Percentiles rank a stretch among this genome's conserved stretches.
Evolutionary conservation across 208 protist genomes (phyloP).

Genomic region (Crithidia mellificae): DNA sequence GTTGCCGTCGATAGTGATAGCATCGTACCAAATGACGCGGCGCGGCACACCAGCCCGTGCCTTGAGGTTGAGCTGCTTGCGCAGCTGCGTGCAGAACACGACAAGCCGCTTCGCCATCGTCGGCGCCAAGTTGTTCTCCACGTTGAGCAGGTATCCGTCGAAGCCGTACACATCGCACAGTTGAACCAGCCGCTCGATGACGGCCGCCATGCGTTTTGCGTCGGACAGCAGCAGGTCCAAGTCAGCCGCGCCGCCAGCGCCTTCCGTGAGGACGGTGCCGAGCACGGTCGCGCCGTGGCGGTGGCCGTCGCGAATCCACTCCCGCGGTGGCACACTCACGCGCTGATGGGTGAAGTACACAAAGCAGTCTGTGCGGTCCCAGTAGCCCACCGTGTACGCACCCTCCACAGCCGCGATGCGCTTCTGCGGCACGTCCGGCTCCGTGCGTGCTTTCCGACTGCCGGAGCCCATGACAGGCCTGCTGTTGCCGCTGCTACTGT

Average conservation of each 20-base stretch:
- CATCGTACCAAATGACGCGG: slow-evolving; percentile 92
- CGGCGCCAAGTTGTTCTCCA: slow-evolving; percentile 63
- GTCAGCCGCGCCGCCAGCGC: slow-evolving; percentile 39
- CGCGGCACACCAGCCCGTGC: slow-evolving; percentile 5
- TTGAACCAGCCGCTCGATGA: slow-evolving; percentile 56
- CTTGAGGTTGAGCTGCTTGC: slow-evolving; percentile 31
- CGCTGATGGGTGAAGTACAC: slow-evolving; percentile 91
- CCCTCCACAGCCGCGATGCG: slow-evolving; percentile 20
- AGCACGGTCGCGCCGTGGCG: slow-evolving; percentile 79
- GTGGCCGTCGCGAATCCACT: slow-evolving; percentile 82
- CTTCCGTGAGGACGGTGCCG: slow-evolving; percentile 88
- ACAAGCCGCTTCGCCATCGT: slow-evolving; percentile 50
- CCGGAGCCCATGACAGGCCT: no score
- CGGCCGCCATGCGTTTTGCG: slow-evolving; percentile 36
- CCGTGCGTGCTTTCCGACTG: neutral
- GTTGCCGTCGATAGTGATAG: slow-evolving; percentile 58
- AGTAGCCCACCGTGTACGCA: slow-evolving; percentile 73
- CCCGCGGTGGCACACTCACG: slow-evolving; percentile 77
- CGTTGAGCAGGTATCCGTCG: slow-evolving; percentile 93
- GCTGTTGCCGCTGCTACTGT: no score
- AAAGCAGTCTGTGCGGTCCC: slow-evolving; percentile 77
- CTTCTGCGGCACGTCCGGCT: neutral
- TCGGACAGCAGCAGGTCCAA: slow-evolving; percentile 41
- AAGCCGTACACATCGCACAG: slow-evolving; percentile 79
- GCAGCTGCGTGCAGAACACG: slow-evolving; percentile 61